phyloP scores from a whole-genome alignment of 176 grass and related monocot species.

The Oryza punctata region DNA sequence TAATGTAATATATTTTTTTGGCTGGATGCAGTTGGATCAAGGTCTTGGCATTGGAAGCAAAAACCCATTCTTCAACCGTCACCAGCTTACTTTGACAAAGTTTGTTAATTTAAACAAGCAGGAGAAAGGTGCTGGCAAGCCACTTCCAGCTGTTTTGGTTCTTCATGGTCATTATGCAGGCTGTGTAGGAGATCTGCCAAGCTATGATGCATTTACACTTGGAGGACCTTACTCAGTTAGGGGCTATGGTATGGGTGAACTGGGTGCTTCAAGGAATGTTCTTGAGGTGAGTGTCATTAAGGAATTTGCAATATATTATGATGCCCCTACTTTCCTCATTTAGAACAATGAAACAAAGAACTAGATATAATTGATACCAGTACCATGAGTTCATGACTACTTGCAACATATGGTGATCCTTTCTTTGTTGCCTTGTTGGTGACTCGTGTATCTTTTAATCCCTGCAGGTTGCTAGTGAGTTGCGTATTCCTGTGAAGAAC shows the following conservation, averaged over 20 bases:
- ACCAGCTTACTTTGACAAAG: conserved; percentile 82
- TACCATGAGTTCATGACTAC: background rate
- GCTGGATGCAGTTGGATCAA: conserved; percentile 83
- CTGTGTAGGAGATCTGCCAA: conserved; percentile 90
- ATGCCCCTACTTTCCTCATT: background rate
- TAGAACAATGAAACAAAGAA: background rate
- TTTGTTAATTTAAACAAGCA: conserved; percentile 88
- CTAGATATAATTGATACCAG: background rate
- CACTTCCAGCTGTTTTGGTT: conserved; percentile 82
- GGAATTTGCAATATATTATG: background rate
- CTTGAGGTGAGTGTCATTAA: conserved; percentile 70
- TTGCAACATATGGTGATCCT: background rate
- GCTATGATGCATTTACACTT: conserved; percentile 93
- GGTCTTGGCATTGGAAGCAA: conserved; percentile 95
- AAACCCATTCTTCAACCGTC: conserved; percentile 90
- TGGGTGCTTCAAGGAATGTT: conserved; percentile 91
- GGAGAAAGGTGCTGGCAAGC: conserved; percentile 75
- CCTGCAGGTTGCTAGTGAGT: conserved; percentile 70
- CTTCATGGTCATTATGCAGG: conserved; percentile 94
- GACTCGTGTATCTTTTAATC: conserved; percentile 28
- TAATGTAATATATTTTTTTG: conserved; percentile 23
- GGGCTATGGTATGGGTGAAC: conserved; percentile 85
- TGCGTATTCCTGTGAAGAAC: conserved; percentile 78
- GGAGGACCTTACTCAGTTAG: conserved; percentile 95
- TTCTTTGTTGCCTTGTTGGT: background rate